Evolutionary conservation across 2,329 filamentous ascomycete species (phyloP).

Genomic region (Diaporthe velutina): DNA sequence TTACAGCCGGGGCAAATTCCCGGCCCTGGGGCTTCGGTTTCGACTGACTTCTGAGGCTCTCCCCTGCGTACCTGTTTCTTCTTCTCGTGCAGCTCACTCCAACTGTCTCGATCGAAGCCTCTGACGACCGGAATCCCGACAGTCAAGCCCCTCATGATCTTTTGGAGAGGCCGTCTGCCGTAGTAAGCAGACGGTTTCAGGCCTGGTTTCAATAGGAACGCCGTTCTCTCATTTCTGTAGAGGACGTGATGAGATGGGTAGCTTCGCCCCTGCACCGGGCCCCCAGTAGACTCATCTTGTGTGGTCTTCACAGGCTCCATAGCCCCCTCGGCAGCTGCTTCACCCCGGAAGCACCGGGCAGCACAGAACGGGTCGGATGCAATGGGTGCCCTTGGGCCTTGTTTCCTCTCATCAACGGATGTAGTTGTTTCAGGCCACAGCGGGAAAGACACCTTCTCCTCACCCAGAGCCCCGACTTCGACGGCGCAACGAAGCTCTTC

Average conservation of each 20-base stretch:
- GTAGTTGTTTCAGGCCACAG: constrained; percentile 78
- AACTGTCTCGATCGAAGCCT: constrained; percentile 84
- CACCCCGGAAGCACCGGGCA: constrained; percentile 69
- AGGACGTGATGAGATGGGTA: constrained; percentile 87
- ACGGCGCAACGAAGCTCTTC: constrained; percentile 92
- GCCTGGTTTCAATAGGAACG: constrained; percentile 88
- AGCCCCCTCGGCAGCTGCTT: constrained; percentile 68
- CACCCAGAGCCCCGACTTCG: constrained; percentile 88
- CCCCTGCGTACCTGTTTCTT: constrained; percentile 47
- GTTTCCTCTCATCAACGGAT: background rate
- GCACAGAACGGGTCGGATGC: constrained; percentile 71
- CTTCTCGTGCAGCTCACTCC: constrained; percentile 78
- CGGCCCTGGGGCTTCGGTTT: constrained; percentile 35
- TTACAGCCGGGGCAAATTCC: constrained; percentile 62
- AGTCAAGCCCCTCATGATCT: constrained; percentile 85
- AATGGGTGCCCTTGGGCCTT: constrained; percentile 51
- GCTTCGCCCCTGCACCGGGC: constrained; percentile 53
- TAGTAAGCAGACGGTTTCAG: constrained; percentile 89
- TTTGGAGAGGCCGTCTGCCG: constrained; percentile 82
- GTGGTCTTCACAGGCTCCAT: constrained; percentile 54
- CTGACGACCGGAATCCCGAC: constrained; percentile 91
- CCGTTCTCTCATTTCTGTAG: constrained; percentile 82
- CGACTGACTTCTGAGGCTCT: constrained; percentile 40
- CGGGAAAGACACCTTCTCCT: constrained; percentile 88
- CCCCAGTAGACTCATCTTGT: constrained; percentile 44